Evolutionary conservation across 306 rosid species (phyloP), one percentile per base, ranked within the genome.

Genomic region (Vigna reflexopilosa): DNA sequence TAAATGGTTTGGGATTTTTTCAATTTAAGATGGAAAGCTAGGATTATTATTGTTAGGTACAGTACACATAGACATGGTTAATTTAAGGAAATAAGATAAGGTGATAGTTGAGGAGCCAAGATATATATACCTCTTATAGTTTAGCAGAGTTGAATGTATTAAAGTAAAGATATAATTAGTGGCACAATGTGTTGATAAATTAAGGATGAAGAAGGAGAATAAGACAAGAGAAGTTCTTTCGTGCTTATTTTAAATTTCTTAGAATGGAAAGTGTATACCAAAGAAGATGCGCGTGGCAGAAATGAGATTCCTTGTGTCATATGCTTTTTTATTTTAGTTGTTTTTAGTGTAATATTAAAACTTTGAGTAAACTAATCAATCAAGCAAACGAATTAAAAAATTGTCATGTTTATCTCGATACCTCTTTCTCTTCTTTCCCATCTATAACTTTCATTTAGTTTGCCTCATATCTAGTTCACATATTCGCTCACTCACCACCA

Each of bases 261-360:
- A 40, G n/a, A 87, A 51, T 54, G 15, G 55, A 75, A 24, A 24
- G 7, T 30, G 75, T 36, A 59, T 22, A 67, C 73, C 36, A 40
- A 68, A 61, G 75, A 83, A 67, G 75, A 83, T 83, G 89, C 89
- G 84, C 88, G 61, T 86, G 86, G 80, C 63, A 52, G 77, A 36
- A 68, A 8, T 12, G 75, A 70, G 87, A 83, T 84, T 82, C 83
- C 77, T 68, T 77, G 24, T 36, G 70, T 34, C 58, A 71, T 78
- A 48, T 72, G 79, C 88, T 81, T 87, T 89, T 57, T 81, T 64
- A 30, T 70, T 55, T 57, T 30, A 36, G 3, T 9, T 42, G 13
- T 71, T 28, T 36, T 4, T 5, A 76, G 55, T 61, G 14, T 48
- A 24, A 24, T 57, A 5, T 61, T 34, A 40, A 26, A 26, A 44